Evolutionary conservation across 768 basidiomycete genomes (phyloP), one percentile per base, ranked within the genome.

Genomic region (Hericium rajendrae): DNA sequence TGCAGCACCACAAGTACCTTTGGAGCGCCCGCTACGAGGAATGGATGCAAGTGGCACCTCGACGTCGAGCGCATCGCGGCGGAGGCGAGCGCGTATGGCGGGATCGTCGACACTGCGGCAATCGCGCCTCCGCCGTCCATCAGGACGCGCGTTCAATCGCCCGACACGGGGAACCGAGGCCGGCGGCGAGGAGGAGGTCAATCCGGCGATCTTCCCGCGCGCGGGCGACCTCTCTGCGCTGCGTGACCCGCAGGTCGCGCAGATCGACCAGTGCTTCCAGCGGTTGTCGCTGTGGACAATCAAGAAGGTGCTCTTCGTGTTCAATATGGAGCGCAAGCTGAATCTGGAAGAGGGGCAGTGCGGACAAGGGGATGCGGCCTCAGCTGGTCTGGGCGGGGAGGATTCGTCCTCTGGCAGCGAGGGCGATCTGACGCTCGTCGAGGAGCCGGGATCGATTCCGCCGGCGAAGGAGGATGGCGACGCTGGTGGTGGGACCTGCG

Each of bases 281-380:
- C 71, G 68, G 38, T 72, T 82, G 63, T 79, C 82, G 3, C 66
- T 81, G 50, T 86, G 84, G 80, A 86, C 85, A 18, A 80, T 87
- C 64, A 70, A 74, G 48, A 87, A 87, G 72, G 77, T 75, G 41
- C 62, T 86, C n/a, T 87, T 81, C 73, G 74, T 83, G 68, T 77
- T 77, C 59, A 81, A 84, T 60, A 67, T 88, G 64, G 78, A 57
- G 24, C 26, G 18, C 37, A 2, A 16, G n/a, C 46, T 5, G 28
- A 37, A 46, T 8, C 51, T 51, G 51, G 53, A 20, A n/a, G 40
- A 26, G 12, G 40, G n/a, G 22, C 41, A 51, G n/a, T 26, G 53
- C 13, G 18, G 15, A 6, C 24, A 12, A 28, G 51, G 46, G 38
- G 26, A 15, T n/a, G 38, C 22, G 48, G 40, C 8, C 8, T 15